Conservation (phyloP, 2,329 filamentous ascomycete species). For the Arthrobotrys musiformis region DNA sequence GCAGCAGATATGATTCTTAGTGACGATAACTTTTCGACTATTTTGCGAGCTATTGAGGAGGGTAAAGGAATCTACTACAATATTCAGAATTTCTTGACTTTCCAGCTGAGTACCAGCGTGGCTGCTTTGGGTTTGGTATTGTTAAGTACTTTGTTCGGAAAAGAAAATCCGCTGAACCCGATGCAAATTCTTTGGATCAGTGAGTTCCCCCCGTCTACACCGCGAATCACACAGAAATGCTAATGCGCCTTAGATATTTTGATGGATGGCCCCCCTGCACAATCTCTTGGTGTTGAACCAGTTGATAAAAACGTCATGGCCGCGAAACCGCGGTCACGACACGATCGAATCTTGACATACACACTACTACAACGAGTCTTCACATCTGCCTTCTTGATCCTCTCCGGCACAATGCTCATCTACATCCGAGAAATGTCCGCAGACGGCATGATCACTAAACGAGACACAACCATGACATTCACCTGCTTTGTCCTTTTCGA, state of each 20-base stretch:
- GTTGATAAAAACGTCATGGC: constrained; percentile 96
- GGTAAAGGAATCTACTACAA: constrained; percentile 99
- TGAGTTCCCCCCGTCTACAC: constrained; percentile 66
- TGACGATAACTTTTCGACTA: constrained; percentile 89
- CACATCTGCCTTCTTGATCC: constrained; percentile 87
- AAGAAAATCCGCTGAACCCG: constrained; percentile 94
- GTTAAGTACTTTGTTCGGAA: constrained; percentile 89
- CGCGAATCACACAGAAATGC: constrained; percentile 56
- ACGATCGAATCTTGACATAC: constrained; percentile 89
- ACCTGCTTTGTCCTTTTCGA: constrained; percentile 99
- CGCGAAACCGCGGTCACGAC: constrained; percentile 84
- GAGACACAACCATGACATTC: constrained; percentile 99
- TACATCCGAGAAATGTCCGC: constrained; percentile 91
- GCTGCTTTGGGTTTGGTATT: constrained; percentile 91
- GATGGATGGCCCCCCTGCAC: constrained; percentile 97
- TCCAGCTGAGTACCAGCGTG: constrained; percentile 96
- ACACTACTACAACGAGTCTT: constrained; percentile 84
- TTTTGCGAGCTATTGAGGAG: constrained; percentile 94
- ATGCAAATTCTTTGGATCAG: constrained; percentile 99
- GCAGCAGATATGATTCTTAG: constrained; percentile 93
- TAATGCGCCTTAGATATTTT: constrained; percentile 79
- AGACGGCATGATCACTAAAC: constrained; percentile 83
- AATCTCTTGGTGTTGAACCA: constrained; percentile 93
- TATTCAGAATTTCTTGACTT: constrained; percentile 98
- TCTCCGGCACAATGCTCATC: constrained; percentile 88